Conservation (phyloP, 352 stramenopile genomes). For the Phytophthora fragariaefolia region DNA sequence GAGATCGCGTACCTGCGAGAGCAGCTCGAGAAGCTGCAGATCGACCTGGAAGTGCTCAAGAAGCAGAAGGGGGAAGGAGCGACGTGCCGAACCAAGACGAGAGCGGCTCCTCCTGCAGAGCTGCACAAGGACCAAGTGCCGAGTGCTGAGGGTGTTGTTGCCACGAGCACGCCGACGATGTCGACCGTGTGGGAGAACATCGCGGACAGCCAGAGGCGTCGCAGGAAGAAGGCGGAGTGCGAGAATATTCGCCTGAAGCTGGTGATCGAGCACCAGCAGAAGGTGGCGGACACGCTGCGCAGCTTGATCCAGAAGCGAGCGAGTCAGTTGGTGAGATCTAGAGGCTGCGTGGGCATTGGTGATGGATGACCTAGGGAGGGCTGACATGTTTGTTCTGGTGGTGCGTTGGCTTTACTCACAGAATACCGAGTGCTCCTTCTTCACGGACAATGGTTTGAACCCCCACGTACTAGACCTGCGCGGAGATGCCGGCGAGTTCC, state of each 20-base stretch:
- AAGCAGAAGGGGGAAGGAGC: constrained; percentile 9
- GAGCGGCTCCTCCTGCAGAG: neutral
- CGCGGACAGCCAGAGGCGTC: constrained; percentile 34
- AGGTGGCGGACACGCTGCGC: constrained; percentile 20
- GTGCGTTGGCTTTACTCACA: no score
- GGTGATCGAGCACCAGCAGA: constrained; percentile 43
- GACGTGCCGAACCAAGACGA: neutral
- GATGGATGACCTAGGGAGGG: neutral
- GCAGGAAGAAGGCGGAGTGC: constrained; percentile 39
- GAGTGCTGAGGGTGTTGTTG: constrained; percentile 11
- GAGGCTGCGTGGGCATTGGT: no score
- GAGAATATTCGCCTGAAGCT: constrained; percentile 51
- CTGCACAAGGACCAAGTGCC: neutral
- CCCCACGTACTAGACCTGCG: constrained; percentile 17
- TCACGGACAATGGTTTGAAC: constrained; percentile 19
- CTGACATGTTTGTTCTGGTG: neutral
- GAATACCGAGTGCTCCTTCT: constrained; percentile 26
- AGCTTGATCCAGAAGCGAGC: constrained; percentile 29
- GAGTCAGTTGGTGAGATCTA: constrained; percentile 21
- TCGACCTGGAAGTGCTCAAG: constrained; percentile 33
- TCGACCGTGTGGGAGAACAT: constrained; percentile 35
- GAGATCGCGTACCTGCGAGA: constrained; percentile 48
- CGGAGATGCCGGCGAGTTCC: constrained; percentile 32
- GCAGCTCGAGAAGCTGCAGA: constrained; percentile 42
- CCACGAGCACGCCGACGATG: constrained; percentile 16